Percentiles rank a stretch among this genome's conserved stretches.
These are phyloP conservation scores for Saccharomyces pastorianus DNA, from an alignment of 1,139 yeast species.

Conservation along the genomic window DNA sequence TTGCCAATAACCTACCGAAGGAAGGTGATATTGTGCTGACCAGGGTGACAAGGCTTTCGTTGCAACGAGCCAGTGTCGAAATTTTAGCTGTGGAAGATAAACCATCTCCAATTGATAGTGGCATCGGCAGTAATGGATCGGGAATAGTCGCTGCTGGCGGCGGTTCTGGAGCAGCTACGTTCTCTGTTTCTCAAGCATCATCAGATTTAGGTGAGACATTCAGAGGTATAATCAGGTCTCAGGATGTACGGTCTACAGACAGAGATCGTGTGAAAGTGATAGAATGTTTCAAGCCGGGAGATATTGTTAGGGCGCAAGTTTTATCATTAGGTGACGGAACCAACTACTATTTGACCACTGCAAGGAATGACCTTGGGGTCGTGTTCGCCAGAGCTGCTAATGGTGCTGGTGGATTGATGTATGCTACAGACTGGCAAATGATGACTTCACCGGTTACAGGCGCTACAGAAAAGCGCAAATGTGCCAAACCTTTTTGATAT, in stretches of 20 bases:
- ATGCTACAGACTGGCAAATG: constrained; percentile 92
- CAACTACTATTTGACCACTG: constrained; percentile 82
- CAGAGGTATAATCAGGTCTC: constrained; percentile 79
- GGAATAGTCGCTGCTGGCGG: constrained; percentile 42
- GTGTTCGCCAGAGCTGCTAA: constrained; percentile 69
- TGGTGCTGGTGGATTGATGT: constrained; percentile 74
- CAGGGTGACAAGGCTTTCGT: constrained; percentile 55
- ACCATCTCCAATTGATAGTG: constrained; percentile 46
- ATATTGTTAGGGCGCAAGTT: constrained; percentile 73
- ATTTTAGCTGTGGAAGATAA: constrained; percentile 71
- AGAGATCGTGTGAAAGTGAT: constrained; percentile 76
- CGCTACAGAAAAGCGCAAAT: constrained; percentile 68
- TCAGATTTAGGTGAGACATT: constrained; percentile 83
- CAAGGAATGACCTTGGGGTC: constrained; percentile 87
- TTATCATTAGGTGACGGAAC: constrained; percentile 90
- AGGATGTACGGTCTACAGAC: constrained; percentile 86
- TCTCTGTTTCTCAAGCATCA: constrained; percentile 42
- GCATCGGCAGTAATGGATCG: constrained; percentile 56
- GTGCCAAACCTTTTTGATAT: constrained; percentile 73
- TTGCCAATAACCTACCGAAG: constrained; percentile 58
- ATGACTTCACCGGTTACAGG: constrained; percentile 83
- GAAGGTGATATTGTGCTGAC: constrained; percentile 82
- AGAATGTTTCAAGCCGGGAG: constrained; percentile 85
- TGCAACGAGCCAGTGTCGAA: constrained; percentile 72
- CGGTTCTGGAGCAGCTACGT: constrained; percentile 48